phyloP scores from a whole-genome alignment of 2,329 filamentous ascomycete genomes.

The Venturia aucupariae region DNA sequence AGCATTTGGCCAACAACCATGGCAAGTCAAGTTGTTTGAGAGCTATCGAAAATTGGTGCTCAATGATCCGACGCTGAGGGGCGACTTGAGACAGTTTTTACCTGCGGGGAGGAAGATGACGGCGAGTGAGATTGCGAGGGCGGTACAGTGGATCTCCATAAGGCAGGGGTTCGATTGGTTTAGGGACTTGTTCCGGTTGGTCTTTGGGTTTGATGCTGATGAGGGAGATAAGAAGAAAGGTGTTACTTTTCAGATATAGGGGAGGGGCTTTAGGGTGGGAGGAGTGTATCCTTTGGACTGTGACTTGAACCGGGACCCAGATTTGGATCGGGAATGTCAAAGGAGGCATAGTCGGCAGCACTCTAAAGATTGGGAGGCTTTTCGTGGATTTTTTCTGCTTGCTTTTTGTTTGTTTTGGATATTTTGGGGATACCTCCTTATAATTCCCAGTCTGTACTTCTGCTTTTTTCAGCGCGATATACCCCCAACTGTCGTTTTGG shows the following conservation, averaged over 20 bases:
- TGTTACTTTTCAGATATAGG: constrained; percentile 24
- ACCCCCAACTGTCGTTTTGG: constrained; percentile 8
- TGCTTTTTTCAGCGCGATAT: background rate
- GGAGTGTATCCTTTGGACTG: background rate
- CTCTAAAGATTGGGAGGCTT: background rate
- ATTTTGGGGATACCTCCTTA: background rate
- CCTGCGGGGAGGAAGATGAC: constrained; percentile 44
- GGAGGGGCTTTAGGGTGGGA: background rate
- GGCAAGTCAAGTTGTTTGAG: constrained; percentile 62
- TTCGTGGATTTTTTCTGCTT: background rate
- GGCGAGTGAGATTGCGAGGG: constrained; percentile 70
- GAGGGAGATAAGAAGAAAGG: constrained; percentile 62
- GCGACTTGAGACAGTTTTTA: constrained; percentile 30
- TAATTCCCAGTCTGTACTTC: constrained; percentile 1
- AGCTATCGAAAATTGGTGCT: constrained; percentile 74
- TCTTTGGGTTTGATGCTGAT: constrained; percentile 76
- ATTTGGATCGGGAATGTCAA: background rate
- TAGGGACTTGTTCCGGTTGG: constrained; percentile 69
- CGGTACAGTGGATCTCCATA: constrained; percentile 65
- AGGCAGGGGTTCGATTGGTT: constrained; percentile 70
- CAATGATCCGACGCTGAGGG: constrained; percentile 58
- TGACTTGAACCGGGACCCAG: background rate
- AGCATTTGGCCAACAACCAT: constrained; percentile 65
- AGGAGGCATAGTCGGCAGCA: background rate
- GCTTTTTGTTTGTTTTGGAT: background rate